A percentile compares a stretch with the other conserved stretches of the same genome.
phyloP scores from a whole-genome alignment of 2,329 filamentous ascomycete species.

The Coleophoma eucalyptorum region DNA sequence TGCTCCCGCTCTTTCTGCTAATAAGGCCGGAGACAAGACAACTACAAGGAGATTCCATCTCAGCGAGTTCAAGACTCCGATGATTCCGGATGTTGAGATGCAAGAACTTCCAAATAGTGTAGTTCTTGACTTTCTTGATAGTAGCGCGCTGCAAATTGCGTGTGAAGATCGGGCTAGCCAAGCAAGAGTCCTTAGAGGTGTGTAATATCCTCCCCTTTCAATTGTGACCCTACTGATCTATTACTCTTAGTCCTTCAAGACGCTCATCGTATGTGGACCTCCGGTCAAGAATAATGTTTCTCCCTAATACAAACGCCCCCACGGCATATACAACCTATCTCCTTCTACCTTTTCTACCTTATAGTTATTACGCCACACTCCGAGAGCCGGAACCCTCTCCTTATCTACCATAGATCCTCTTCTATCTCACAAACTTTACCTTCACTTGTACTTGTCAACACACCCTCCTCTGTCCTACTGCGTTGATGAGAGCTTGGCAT shows the following conservation, averaged over 20 bases:
- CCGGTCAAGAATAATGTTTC: constrained; percentile 13
- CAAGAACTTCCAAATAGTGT: constrained; percentile 91
- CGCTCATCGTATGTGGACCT: constrained; percentile 20
- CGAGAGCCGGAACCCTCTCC: no score
- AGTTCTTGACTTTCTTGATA: constrained; percentile 56
- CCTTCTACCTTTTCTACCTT: neutral
- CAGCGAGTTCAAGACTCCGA: constrained; percentile 75
- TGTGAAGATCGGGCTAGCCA: constrained; percentile 60
- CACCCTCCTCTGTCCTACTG: no score
- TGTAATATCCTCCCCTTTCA: constrained; percentile 4
- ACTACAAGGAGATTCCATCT: constrained; percentile 79
- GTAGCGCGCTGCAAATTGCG: constrained; percentile 60
- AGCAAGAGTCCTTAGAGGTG: constrained; percentile 43
- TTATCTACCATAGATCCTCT: no score
- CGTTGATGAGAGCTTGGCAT: no score
- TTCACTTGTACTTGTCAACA: no score
- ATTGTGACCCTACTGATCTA: constrained; percentile 6
- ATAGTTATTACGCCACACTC: no score
- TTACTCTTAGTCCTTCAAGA: constrained; percentile 20
- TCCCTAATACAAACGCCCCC: neutral
- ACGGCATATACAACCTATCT: neutral
- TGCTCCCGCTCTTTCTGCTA: constrained; percentile 59
- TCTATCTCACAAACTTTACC: no score
- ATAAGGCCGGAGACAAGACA: constrained; percentile 34
- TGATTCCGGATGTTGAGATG: constrained; percentile 82